These are phyloP conservation scores for Starmerella etchellsii DNA, from an alignment of 805 yeast species.

Conservation along the genomic window DNA sequence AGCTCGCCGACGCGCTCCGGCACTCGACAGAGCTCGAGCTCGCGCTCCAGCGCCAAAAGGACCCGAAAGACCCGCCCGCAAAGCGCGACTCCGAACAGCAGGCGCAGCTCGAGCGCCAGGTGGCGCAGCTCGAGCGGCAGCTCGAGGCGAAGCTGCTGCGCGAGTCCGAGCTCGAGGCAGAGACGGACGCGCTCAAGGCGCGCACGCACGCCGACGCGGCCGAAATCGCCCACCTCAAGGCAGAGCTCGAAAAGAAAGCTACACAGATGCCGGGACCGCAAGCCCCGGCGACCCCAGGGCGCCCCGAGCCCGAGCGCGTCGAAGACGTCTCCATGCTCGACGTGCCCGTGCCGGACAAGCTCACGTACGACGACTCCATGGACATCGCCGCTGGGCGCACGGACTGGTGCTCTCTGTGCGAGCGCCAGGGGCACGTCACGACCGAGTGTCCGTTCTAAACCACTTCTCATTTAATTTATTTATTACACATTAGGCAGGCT, in stretches of 20 bases:
- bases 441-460: slow-evolving; percentile 65
- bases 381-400: slow-evolving; percentile 66
- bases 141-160: slow-evolving; percentile 14
- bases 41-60: background rate
- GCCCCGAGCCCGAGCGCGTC: background rate
- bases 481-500: background rate
- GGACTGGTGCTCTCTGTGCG: slow-evolving; percentile 90
- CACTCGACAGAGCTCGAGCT: slow-evolving; percentile 14
- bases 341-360: slow-evolving; percentile 7
- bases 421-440: slow-evolving; percentile 76
- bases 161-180: slow-evolving; percentile 16
- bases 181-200: slow-evolving; percentile 6
- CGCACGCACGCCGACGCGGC: slow-evolving; percentile 8
- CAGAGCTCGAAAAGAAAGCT: background rate
- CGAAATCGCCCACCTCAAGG: slow-evolving; percentile 6
- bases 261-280: background rate
- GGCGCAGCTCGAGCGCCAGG: slow-evolving; percentile 1
- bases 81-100: background rate
- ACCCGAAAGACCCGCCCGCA: background rate
- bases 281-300: background rate
- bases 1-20: slow-evolving; percentile 17
- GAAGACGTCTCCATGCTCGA: background rate
- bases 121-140: slow-evolving; percentile 11
- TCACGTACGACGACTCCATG: slow-evolving; percentile 14
- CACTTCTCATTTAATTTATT: background rate